Evolutionary conservation across 805 yeast genomes (phyloP).

Genomic region (Naumovozyma castellii): DNA sequence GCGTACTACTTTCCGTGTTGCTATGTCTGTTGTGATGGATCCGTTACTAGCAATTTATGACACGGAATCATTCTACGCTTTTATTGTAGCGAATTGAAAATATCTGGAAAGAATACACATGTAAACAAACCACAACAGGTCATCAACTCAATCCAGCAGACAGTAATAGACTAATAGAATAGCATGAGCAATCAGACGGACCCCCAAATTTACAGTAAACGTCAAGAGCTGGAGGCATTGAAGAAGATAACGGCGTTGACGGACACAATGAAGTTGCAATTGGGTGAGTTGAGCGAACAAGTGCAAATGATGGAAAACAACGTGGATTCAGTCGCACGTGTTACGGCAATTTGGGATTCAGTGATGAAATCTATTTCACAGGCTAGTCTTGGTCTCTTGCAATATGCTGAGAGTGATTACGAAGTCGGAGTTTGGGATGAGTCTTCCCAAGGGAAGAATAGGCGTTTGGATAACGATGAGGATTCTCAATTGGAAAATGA

Average conservation of each 20-base stretch:
- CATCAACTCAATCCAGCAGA: too few relatives aligned
- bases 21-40: too few relatives aligned
- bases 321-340: conserved; percentile 19
- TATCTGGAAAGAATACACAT: too few relatives aligned
- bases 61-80: too few relatives aligned
- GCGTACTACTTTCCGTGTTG: too few relatives aligned
- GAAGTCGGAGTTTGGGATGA: conserved; percentile 23
- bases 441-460: background rate
- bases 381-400: conserved; percentile 25
- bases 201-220: conserved; percentile 6
- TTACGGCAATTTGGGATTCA: conserved; percentile 27
- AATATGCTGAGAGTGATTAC: conserved; percentile 26
- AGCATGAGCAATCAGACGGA: background rate
- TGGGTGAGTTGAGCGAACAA: conserved; percentile 20
- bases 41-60: too few relatives aligned
- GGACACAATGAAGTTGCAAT: conserved; percentile 19
- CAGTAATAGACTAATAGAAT: too few relatives aligned
- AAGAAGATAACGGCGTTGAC: conserved; percentile 22
- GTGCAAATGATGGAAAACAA: conserved; percentile 20
- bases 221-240: conserved; percentile 20
- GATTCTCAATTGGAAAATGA: conserved; percentile 11
- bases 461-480: conserved; percentile 27
- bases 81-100: too few relatives aligned
- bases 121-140: background rate
- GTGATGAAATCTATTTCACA: conserved; percentile 26